Evolutionary conservation across 2,329 filamentous ascomycete species (phyloP).

Genomic region (Dothideomycetes sp.): DNA sequence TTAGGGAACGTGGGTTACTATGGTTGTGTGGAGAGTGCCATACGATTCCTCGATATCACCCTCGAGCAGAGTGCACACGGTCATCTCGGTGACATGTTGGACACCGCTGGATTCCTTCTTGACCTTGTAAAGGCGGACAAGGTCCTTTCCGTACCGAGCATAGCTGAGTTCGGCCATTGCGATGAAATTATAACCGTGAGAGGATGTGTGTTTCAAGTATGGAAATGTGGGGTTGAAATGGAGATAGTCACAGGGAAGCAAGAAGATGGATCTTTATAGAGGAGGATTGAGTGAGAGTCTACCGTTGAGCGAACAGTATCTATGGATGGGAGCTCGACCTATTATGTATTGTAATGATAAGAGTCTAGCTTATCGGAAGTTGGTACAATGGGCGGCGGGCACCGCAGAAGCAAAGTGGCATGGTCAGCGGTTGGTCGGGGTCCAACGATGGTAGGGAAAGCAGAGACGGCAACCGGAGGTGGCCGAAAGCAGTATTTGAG

Average conservation of each 20-base stretch:
- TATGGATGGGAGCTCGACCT: not conserved
- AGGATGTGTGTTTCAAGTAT: no score
- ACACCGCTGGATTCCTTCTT: conserved; percentile 63
- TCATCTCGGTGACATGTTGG: conserved; percentile 90
- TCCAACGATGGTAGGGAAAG: not conserved
- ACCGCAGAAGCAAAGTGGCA: not conserved
- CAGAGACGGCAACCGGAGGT: no score
- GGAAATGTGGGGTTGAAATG: not conserved
- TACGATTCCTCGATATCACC: conserved; percentile 80
- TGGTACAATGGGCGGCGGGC: not conserved
- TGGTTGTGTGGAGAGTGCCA: conserved; percentile 19
- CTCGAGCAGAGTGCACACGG: conserved; percentile 82
- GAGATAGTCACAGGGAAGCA: not conserved
- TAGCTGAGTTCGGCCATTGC: conserved; percentile 37
- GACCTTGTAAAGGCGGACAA: conserved; percentile 95
- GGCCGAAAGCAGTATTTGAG: no score
- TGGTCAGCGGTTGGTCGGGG: not conserved
- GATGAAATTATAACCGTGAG: conserved; percentile 5
- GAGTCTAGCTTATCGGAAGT: not conserved
- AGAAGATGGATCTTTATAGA: not conserved
- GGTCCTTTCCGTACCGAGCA: conserved; percentile 88
- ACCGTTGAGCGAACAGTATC: not conserved
- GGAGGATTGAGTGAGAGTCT: not conserved
- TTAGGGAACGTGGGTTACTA: conserved; percentile 2
- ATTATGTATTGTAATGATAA: not conserved